phyloP scores from a whole-genome alignment of 352 stramenopile species.

The Phytopythium helicoides region DNA sequence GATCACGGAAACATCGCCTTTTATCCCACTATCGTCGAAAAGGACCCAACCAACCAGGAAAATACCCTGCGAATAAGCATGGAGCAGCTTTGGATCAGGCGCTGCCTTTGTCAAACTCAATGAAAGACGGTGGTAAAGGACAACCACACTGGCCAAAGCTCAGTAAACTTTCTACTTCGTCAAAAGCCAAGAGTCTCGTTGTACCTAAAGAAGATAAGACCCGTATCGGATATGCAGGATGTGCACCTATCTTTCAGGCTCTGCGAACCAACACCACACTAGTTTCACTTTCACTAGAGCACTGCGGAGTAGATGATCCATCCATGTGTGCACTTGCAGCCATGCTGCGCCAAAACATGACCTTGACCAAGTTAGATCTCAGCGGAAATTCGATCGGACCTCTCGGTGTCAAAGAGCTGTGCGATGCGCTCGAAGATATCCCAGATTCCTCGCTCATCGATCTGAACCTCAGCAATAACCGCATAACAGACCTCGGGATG shows the following conservation, averaged over 20 bases:
- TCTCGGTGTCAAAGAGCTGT: conserved; percentile 42
- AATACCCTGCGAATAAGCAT: not conserved
- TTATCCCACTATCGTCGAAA: not conserved
- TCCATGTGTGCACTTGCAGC: conserved; percentile 56
- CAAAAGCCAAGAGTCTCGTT: too few relatives aligned
- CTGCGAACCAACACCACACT: conserved; percentile 51
- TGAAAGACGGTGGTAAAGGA: not conserved
- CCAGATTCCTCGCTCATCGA: conserved; percentile 58
- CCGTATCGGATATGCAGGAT: conserved; percentile 21
- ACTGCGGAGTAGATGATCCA: conserved; percentile 45
- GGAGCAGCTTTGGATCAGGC: too few relatives aligned
- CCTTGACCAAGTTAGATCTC: conserved; percentile 56
- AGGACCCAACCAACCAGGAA: not conserved
- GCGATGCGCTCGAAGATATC: conserved; percentile 54
- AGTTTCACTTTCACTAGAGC: conserved; percentile 43
- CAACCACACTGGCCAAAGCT: too few relatives aligned
- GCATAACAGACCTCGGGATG: conserved; percentile 42
- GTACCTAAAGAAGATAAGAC: conserved; percentile 4
- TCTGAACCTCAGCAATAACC: conserved; percentile 58
- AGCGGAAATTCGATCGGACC: conserved; percentile 49
- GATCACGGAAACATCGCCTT: not conserved
- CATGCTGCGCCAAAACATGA: conserved; percentile 52
- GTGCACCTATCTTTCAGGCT: conserved; percentile 49
- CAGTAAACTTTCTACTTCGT: too few relatives aligned
- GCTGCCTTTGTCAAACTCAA: too few relatives aligned